Conservation (phyloP, 768 basidiomycete genomes). For the Paxillus ammoniavirescens region DNA sequence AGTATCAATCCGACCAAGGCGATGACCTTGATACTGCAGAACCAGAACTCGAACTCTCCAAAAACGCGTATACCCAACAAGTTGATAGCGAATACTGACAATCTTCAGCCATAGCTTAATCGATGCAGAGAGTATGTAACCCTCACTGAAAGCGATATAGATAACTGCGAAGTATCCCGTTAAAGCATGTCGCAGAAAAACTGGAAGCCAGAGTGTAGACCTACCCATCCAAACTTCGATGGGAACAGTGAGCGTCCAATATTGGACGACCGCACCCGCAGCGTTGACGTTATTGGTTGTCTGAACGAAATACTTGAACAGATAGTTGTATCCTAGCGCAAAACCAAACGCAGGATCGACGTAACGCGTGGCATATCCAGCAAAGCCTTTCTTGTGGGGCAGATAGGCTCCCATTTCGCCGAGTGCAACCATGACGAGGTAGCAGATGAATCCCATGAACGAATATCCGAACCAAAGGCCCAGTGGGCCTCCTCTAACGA, state of each 20-base stretch:
- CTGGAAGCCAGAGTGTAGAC: conserved; percentile 11
- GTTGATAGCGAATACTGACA: conserved; percentile 51
- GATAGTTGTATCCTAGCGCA: conserved; percentile 48
- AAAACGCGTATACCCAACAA: conserved; percentile 62
- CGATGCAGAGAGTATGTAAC: not conserved
- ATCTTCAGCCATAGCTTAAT: not conserved
- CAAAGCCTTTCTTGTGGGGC: conserved; percentile 58
- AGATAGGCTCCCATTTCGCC: conserved; percentile 40
- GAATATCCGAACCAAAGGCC: conserved; percentile 40
- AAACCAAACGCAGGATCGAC: conserved; percentile 69
- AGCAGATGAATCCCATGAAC: conserved; percentile 56
- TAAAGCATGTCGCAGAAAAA: not conserved
- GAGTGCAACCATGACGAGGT: conserved; percentile 55
- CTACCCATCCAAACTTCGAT: conserved; percentile 56
- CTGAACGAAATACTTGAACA: conserved; percentile 61
- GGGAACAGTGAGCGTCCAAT: conserved; percentile 46
- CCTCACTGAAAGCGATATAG: conserved; percentile 56
- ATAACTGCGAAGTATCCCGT: conserved; percentile 37
- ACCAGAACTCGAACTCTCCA: conserved; percentile 57
- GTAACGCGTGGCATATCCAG: conserved; percentile 61
- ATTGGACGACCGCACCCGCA: conserved; percentile 51
- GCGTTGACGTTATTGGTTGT: conserved; percentile 68
- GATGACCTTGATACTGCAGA: conserved; percentile 46
- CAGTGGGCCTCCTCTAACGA: conserved; percentile 53
- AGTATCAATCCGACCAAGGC: conserved; percentile 42